phyloP scores from a whole-genome alignment of 2,329 filamentous ascomycete species.

The Teratosphaeria destructans region DNA sequence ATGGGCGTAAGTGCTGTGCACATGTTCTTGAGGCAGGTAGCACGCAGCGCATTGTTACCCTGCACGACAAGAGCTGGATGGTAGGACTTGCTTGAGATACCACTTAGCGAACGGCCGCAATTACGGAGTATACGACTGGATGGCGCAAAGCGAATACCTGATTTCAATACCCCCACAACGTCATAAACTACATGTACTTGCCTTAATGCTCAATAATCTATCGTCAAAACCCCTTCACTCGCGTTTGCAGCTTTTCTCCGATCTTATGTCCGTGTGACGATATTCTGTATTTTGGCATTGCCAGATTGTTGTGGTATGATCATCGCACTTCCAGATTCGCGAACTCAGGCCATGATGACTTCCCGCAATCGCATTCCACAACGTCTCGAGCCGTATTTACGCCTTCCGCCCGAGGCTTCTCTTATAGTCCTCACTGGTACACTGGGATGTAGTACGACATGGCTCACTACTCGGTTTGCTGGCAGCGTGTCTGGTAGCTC shows the following conservation, averaged over 20 bases:
- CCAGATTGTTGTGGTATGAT: too few relatives aligned
- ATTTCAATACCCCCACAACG: neutral
- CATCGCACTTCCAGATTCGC: neutral
- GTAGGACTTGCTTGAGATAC: neutral
- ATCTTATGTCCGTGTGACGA: neutral
- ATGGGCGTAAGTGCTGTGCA: neutral
- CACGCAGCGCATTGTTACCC: neutral
- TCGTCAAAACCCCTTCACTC: neutral
- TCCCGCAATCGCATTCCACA: conserved; percentile 43
- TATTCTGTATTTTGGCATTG: neutral
- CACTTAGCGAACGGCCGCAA: neutral
- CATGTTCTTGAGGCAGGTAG: neutral
- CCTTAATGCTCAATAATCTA: neutral
- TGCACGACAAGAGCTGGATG: neutral
- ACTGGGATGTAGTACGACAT: conserved; percentile 41
- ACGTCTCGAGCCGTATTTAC: conserved; percentile 54
- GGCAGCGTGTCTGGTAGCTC: conserved; percentile 32
- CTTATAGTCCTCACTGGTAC: conserved; percentile 60
- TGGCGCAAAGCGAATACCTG: neutral
- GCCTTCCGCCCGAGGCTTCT: conserved; percentile 46
- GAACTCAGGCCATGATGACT: conserved; percentile 18
- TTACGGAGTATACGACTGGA: neutral
- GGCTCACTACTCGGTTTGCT: conserved; percentile 45
- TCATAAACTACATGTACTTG: neutral
- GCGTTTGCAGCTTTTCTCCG: neutral